phyloP scores from a whole-genome alignment of 2,329 filamentous ascomycete species.

The Chaetomiaceae sp. region DNA sequence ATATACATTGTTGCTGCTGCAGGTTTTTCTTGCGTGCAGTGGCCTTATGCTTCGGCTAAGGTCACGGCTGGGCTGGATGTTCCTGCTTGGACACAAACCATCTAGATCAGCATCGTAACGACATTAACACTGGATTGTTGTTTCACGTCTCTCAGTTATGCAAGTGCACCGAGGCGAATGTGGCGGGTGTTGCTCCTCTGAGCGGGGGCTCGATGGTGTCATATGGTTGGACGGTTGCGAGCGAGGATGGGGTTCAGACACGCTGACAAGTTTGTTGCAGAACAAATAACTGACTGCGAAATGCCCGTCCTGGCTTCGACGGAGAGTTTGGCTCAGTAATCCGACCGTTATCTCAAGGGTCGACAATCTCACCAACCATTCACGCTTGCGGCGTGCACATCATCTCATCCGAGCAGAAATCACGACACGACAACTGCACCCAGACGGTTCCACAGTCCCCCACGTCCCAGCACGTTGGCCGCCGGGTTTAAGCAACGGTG shows the following conservation, averaged over 20 bases:
- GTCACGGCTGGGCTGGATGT: too few relatives aligned
- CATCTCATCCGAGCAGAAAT: conserved; percentile 10
- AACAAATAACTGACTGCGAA: neutral
- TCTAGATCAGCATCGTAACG: too few relatives aligned
- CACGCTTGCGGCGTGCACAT: neutral
- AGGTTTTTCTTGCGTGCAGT: too few relatives aligned
- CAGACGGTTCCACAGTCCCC: conserved; percentile 1
- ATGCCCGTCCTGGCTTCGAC: too few relatives aligned
- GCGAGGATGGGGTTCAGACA: neutral
- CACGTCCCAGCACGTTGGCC: conserved; percentile 1
- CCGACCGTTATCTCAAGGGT: neutral
- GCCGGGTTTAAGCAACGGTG: conserved; percentile 2
- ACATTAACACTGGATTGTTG: too few relatives aligned
- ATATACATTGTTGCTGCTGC: too few relatives aligned
- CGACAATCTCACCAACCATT: neutral
- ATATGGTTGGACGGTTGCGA: conserved; percentile 2
- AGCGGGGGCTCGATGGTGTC: conserved; percentile 9
- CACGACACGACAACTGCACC: conserved; percentile 4
- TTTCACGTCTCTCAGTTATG: too few relatives aligned
- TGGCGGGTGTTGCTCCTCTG: neutral
- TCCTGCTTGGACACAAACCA: too few relatives aligned
- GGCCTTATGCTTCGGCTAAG: too few relatives aligned
- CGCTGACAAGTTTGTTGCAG: neutral
- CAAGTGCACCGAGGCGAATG: too few relatives aligned
- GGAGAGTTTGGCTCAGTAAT: neutral